Evolutionary conservation across 2,329 filamentous ascomycete species (phyloP).

Genomic region (Calonectria naviculata): DNA sequence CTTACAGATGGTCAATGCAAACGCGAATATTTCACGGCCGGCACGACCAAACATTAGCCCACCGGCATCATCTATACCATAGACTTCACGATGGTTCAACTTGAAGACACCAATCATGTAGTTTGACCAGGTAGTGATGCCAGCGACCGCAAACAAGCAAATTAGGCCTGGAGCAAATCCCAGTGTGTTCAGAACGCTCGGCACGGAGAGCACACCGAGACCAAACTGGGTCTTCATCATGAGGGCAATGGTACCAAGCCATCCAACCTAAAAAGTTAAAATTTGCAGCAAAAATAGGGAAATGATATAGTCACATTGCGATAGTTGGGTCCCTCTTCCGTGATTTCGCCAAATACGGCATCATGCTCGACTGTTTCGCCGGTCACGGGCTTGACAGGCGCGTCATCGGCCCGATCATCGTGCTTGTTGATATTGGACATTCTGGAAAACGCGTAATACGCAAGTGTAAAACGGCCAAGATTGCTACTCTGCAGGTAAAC

Average conservation of each 20-base stretch:
- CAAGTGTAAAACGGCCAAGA: not conserved
- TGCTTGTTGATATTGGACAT: not conserved
- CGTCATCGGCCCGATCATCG: not conserved
- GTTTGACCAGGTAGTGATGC: constrained; percentile 59
- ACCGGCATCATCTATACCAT: constrained; percentile 64
- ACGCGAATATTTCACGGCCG: constrained; percentile 54
- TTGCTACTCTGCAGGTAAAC: not conserved
- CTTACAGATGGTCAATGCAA: constrained; percentile 47
- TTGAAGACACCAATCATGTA: constrained; percentile 64
- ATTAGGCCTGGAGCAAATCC: constrained; percentile 59
- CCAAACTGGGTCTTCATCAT: constrained; percentile 60
- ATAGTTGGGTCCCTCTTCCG: not conserved
- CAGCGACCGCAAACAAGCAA: constrained; percentile 49
- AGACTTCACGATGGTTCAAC: constrained; percentile 58
- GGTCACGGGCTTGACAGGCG: not conserved
- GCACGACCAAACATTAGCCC: constrained; percentile 56
- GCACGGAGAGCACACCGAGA: constrained; percentile 58
- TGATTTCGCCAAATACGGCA: not conserved
- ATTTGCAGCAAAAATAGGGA: no score
- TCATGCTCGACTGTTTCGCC: not conserved
- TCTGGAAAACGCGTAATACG: not conserved
- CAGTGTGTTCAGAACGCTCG: constrained; percentile 54
- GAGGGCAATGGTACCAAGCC: constrained; percentile 53
- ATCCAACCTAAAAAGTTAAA: no score
- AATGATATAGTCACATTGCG: not conserved